A percentile compares a stretch with the other conserved stretches of the same genome.
phyloP scores from a whole-genome alignment of 1,139 yeast species.

The Nakaseomyces bracarensis region DNA sequence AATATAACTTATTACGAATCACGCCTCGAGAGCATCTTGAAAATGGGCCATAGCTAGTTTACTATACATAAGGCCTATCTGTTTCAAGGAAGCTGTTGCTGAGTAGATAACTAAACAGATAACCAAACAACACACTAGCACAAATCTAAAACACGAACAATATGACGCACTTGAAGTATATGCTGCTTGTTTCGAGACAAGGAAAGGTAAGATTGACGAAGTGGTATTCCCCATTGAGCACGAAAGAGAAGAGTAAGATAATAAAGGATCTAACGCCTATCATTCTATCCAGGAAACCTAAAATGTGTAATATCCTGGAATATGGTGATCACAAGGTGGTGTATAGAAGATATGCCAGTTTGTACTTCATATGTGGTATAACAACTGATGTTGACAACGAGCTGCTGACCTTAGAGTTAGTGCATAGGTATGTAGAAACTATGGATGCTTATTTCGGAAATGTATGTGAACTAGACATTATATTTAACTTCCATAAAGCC shows the following conservation, averaged over 20 bases:
- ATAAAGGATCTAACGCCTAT: slow-evolving; percentile 81
- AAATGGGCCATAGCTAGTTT: no score
- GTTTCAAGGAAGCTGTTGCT: no score
- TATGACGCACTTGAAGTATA: slow-evolving; percentile 66
- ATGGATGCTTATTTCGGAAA: slow-evolving; percentile 97
- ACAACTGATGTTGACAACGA: slow-evolving; percentile 63
- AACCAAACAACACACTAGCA: not conserved
- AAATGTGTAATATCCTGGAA: slow-evolving; percentile 94
- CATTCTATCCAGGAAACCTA: slow-evolving; percentile 76
- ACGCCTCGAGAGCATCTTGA: no score
- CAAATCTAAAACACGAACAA: no score
- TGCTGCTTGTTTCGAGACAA: slow-evolving; percentile 80
- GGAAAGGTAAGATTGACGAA: slow-evolving; percentile 89
- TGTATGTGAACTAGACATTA: slow-evolving; percentile 88
- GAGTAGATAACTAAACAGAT: not conserved
- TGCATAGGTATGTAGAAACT: slow-evolving; percentile 91
- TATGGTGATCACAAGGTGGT: slow-evolving; percentile 82
- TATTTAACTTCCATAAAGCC: slow-evolving; percentile 90
- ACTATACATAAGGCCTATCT: no score
- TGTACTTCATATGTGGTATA: slow-evolving; percentile 82
- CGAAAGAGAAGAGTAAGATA: slow-evolving; percentile 76
- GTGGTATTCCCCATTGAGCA: slow-evolving; percentile 80
- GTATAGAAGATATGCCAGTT: slow-evolving; percentile 85
- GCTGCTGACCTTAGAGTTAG: slow-evolving; percentile 70
- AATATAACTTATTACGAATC: no score